A percentile compares a stretch with the other conserved stretches of the same genome.
These are phyloP conservation scores for Arctium lappa DNA, from an alignment of 129 eudicot species.

Conservation along the genomic window DNA sequence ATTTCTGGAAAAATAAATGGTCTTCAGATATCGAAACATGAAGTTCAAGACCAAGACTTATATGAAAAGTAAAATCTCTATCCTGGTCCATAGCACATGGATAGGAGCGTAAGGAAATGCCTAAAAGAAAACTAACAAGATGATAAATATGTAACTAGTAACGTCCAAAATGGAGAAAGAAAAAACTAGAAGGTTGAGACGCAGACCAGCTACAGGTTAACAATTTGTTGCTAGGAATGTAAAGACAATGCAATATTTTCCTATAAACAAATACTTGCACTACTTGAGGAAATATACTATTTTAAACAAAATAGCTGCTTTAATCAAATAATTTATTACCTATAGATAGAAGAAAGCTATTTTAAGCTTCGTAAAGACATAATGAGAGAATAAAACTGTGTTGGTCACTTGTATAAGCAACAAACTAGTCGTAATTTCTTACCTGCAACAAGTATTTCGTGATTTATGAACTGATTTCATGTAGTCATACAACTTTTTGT, in stretches of 20 bases:
- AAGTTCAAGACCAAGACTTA: background rate
- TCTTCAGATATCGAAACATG: slow-evolving; percentile 17
- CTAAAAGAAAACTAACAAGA: background rate
- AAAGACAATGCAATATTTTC: background rate
- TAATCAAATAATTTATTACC: background rate
- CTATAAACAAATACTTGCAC: background rate
- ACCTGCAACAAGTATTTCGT: background rate
- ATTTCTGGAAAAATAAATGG: slow-evolving; percentile 45
- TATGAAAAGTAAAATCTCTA: slow-evolving; percentile 1
- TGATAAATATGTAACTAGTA: background rate
- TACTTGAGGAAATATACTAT: background rate
- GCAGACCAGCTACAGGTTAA: background rate
- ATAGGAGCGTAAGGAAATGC: background rate
- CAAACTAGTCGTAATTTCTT: background rate
- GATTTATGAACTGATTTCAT: background rate
- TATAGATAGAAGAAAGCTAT: background rate
- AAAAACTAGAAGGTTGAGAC: background rate
- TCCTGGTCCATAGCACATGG: background rate
- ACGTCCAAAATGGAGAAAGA: background rate
- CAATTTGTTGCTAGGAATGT: background rate
- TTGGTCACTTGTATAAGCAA: background rate
- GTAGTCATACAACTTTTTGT: background rate
- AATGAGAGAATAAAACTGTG: background rate
- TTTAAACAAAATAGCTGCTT: background rate
- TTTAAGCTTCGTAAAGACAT: background rate